Evolutionary conservation across 163 green algal species (phyloP).

Genomic region (Prototheca cutis): DNA sequence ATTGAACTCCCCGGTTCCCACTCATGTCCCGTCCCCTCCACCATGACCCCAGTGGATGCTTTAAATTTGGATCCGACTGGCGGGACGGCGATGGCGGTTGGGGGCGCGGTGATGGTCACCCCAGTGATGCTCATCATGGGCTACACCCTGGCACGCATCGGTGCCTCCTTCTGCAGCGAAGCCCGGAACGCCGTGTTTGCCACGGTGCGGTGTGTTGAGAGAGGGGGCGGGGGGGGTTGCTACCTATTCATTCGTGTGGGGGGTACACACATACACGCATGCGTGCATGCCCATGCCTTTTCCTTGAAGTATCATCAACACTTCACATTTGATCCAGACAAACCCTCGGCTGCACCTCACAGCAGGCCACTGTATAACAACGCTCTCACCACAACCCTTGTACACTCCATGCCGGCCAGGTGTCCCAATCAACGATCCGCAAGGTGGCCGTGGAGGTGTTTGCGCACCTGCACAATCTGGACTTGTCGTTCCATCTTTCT

Average conservation of each 20-base stretch:
- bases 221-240: too few species aligned
- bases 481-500: slow-evolving; percentile 82
- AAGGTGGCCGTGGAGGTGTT: slow-evolving; percentile 68
- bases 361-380: too few species aligned
- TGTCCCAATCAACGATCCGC: slow-evolving; percentile 63
- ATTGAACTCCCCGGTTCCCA: too few species aligned
- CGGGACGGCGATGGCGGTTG: slow-evolving; percentile 24
- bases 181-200: slow-evolving; percentile 86
- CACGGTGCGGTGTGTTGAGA: slow-evolving; percentile 36
- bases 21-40: too few species aligned
- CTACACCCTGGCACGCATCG: slow-evolving; percentile 69
- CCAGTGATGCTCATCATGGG: slow-evolving; percentile 50
- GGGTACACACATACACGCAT: too few species aligned
- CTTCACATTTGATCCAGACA: too few species aligned
- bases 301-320: too few species aligned
- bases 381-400: not conserved
- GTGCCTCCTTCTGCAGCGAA: slow-evolving; percentile 69
- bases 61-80: slow-evolving; percentile 45
- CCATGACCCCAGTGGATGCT: slow-evolving; percentile 51
- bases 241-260: too few species aligned
- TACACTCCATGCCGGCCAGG: slow-evolving; percentile 3
- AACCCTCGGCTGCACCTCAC: too few species aligned
- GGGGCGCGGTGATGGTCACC: slow-evolving; percentile 26
- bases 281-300: too few species aligned
- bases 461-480: slow-evolving; percentile 78